These are phyloP conservation scores for Kodamaea sp. DNA, from an alignment of 1,139 yeast genomes.

Conservation along the genomic window DNA sequence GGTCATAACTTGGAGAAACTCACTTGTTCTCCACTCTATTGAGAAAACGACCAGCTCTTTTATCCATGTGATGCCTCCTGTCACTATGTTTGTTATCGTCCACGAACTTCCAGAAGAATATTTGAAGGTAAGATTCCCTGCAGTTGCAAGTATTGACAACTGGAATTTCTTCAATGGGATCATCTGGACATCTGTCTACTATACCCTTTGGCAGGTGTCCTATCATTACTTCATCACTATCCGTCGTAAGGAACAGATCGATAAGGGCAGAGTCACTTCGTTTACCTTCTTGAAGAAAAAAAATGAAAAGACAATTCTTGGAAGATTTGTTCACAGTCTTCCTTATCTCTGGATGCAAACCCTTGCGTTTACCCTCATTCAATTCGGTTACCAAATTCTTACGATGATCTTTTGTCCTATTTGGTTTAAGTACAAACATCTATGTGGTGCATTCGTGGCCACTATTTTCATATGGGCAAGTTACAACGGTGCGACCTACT, in stretches of 20 bases:
- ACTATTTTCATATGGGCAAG: conserved; percentile 77
- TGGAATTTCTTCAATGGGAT: conserved; percentile 79
- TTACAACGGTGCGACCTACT: conserved; percentile 93
- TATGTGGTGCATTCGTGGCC: conserved; percentile 69
- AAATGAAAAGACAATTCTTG: conserved; percentile 64
- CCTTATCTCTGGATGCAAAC: conserved; percentile 85
- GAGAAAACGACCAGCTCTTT: conserved; percentile 93
- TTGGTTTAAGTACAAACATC: conserved; percentile 70
- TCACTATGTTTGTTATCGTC: conserved; percentile 81
- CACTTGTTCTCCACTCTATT: conserved; percentile 85
- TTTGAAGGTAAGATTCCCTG: conserved; percentile 68
- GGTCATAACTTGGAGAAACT: conserved; percentile 94
- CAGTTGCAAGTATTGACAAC: conserved; percentile 62
- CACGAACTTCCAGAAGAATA: conserved; percentile 69
- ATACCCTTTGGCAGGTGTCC: conserved; percentile 86
- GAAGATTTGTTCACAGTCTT: conserved; percentile 76
- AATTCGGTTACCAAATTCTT: conserved; percentile 81
- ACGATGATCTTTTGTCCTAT: conserved; percentile 90
- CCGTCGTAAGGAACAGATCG: conserved; percentile 74
- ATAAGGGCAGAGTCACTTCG: conserved; percentile 83
- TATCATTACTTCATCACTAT: conserved; percentile 93
- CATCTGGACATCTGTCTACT: conserved; percentile 77
- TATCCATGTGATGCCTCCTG: conserved; percentile 90
- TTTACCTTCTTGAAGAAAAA: conserved; percentile 80
- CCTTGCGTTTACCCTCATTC: conserved; percentile 80